These are phyloP conservation scores for Durusdinium trenchii DNA, from an alignment of 73 alveolate genomes.

Conservation along the genomic window DNA sequence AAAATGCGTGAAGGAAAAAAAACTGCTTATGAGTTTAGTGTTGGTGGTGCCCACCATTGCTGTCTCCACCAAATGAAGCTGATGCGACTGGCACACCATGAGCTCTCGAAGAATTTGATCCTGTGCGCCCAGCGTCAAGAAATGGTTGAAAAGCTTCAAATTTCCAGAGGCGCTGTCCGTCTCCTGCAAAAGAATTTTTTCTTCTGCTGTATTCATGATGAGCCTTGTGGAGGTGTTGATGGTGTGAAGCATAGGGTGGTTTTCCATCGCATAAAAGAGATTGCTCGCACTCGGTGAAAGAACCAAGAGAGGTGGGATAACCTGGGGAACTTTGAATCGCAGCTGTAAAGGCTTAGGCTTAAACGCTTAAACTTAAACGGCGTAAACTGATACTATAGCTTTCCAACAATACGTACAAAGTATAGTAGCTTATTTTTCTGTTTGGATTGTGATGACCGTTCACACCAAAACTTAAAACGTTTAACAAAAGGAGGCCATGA, in stretches of 20 bases:
- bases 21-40: neutral
- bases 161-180: neutral
- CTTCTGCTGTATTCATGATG: neutral
- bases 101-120: neutral
- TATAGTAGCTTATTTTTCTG: no score
- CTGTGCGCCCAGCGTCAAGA: neutral
- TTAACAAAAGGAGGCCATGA: no score
- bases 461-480: no score
- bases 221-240: neutral
- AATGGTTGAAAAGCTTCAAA: neutral
- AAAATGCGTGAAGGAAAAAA: neutral
- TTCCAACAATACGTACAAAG: no score
- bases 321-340: no score
- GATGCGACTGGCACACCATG: neutral
- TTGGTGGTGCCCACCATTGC: neutral
- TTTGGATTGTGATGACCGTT: no score
- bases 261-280: neutral
- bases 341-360: no score
- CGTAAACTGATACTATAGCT: no score
- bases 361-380: no score
- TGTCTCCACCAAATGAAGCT: neutral
- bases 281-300: neutral
- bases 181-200: neutral
- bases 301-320: constrained; percentile 16
- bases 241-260: neutral